Conservation (phyloP, 139 green algal species). For the Closterium sp. region DNA sequence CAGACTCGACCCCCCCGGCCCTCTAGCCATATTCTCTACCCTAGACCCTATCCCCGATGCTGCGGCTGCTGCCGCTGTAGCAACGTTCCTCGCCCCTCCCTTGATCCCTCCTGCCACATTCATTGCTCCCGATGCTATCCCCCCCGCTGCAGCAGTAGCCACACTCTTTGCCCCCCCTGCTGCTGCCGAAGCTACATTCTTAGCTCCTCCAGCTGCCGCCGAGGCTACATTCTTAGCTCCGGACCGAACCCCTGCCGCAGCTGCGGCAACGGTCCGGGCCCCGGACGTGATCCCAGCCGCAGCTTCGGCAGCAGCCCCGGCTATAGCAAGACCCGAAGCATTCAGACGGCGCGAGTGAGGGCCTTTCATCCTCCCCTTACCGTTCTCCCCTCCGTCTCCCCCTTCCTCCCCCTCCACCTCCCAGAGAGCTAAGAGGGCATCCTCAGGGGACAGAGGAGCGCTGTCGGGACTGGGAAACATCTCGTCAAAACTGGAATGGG, state of each 20-base stretch:
- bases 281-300: too few species aligned
- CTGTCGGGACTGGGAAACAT: too few species aligned
- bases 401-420: not conserved
- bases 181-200: too few species aligned
- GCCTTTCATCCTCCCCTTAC: not conserved
- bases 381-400: not conserved
- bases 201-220: too few species aligned
- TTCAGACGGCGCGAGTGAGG: not conserved
- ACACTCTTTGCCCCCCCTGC: too few species aligned
- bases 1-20: not conserved
- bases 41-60: not conserved
- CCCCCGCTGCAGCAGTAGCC: too few species aligned
- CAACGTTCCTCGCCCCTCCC: not conserved
- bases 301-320: not conserved
- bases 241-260: not conserved
- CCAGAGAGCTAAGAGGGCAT: not conserved
- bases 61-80: too few species aligned
- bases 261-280: too few species aligned
- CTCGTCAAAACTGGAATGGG: too few species aligned
- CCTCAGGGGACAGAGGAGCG: not conserved
- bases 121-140: too few species aligned
- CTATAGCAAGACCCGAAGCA: not conserved
- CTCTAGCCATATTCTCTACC: not conserved
- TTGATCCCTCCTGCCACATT: not conserved
- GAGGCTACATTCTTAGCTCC: not conserved